These are phyloP conservation scores for Hura crepitans DNA, from an alignment of 441 rosid species.

Conservation along the genomic window DNA sequence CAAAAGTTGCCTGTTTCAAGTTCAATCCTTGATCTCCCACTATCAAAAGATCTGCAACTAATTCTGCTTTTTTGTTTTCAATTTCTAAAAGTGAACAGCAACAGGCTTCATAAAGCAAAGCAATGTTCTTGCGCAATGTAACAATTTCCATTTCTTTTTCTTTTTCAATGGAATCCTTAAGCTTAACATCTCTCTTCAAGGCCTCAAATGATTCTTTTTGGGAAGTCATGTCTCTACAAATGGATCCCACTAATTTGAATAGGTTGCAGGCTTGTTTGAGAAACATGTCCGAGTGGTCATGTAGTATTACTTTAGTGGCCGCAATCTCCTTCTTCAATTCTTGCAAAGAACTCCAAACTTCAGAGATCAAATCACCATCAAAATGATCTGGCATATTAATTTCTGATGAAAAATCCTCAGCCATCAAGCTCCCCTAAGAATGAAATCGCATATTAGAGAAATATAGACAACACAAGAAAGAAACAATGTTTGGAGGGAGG, in stretches of 20 bases:
- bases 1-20: conserved; percentile 31
- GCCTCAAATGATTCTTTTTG: conserved; percentile 43
- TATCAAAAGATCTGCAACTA: conserved; percentile 33
- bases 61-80: conserved; percentile 55
- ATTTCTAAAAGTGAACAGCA: conserved; percentile 60
- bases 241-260: conserved; percentile 40
- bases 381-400: conserved; percentile 39
- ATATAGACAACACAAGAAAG: conserved; percentile 18
- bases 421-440: conserved; percentile 49
- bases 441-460: conserved; percentile 26
- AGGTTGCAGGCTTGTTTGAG: conserved; percentile 50
- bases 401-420: conserved; percentile 43
- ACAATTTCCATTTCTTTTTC: conserved; percentile 57
- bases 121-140: conserved; percentile 45
- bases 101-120: conserved; percentile 72
- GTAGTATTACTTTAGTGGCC: conserved; percentile 44
- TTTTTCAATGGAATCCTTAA: conserved; percentile 41
- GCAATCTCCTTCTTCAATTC: conserved; percentile 42
- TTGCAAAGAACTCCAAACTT: conserved; percentile 55
- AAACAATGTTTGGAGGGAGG: conserved; percentile 13
- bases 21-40: conserved; percentile 30
- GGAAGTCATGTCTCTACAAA: conserved; percentile 39
- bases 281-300: conserved; percentile 46
- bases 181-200: conserved; percentile 39
- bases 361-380: conserved; percentile 37